These are phyloP conservation scores for Xylariomycetidae sp. DNA, from an alignment of 2,329 filamentous ascomycete species.

Conservation along the genomic window DNA sequence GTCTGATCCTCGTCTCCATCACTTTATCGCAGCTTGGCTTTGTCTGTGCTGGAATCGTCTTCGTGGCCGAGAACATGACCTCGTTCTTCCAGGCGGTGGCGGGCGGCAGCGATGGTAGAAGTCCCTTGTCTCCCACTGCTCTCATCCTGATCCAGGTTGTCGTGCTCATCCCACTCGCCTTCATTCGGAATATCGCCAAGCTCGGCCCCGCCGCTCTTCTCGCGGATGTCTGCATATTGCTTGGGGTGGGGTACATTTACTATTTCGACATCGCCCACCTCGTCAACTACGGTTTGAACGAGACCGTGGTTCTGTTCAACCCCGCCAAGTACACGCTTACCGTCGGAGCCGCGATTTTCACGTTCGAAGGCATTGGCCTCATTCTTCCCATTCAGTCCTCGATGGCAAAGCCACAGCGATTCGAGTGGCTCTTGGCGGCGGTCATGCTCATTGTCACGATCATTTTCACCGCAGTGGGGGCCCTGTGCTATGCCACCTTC, in stretches of 20 bases:
- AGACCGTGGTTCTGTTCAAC: constrained; percentile 63
- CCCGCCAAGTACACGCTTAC: constrained; percentile 63
- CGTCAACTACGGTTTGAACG: constrained; percentile 47
- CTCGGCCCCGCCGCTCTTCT: constrained; percentile 63
- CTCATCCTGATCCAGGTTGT: constrained; percentile 63
- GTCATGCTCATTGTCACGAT: constrained; percentile 70
- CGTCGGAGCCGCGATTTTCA: constrained; percentile 69
- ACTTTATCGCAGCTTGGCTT: constrained; percentile 72
- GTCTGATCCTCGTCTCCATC: constrained; percentile 63
- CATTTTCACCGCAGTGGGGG: constrained; percentile 66
- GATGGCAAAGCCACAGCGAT: constrained; percentile 65
- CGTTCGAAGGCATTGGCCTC: constrained; percentile 71
- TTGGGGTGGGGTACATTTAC: constrained; percentile 69
- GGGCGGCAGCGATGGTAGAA: constrained; percentile 33
- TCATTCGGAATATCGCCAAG: constrained; percentile 71
- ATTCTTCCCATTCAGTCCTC: constrained; percentile 71
- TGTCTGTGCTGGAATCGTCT: constrained; percentile 71
- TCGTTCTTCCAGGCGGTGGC: constrained; percentile 62
- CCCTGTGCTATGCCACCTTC: constrained; percentile 69
- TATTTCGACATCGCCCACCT: constrained; percentile 59
- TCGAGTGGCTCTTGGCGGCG: constrained; percentile 56
- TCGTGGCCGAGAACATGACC: constrained; percentile 67
- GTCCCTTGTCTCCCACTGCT: constrained; percentile 46
- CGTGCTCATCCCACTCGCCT: constrained; percentile 58
- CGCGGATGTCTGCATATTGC: constrained; percentile 65